Evolutionary conservation across 2,329 filamentous ascomycete genomes (phyloP), one percentile per base, ranked within the genome.

Genomic region (Plectosphaerella sp.): DNA sequence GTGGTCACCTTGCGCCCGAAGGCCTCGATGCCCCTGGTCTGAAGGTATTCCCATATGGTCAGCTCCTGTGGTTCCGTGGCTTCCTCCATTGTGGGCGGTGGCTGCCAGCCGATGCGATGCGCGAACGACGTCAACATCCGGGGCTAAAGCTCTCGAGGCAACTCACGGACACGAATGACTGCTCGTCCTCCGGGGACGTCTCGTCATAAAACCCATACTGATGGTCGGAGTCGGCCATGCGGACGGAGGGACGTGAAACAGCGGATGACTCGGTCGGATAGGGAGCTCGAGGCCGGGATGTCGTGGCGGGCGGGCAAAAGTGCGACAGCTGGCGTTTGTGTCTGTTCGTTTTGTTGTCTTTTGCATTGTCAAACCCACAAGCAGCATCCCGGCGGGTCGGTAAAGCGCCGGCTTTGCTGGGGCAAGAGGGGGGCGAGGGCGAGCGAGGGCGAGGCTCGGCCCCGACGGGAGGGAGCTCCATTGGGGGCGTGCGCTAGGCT

Each of bases 1-100:
- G 91, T 91, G 28, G 92, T 94, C 57, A 97, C 91, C 73, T 97
- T 99, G 66, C 93, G 86, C 60, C 91, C 85, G 71, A 99, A 97
- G 51, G 90, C 89, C 73, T 97, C 92, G 62, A 97, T 76, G 58
- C 94, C 89, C 62, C 91, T 88, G 51, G 90, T 85, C 91, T 96
- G 63, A 48, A 47, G 57, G 52, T 57, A 53, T 16, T 39, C 16
- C 25, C 16, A 35, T 47, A 50, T 52, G 53, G 51, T 63, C 56
- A 62, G 57, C 47, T 24, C 47, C 42, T 20, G 39, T 16, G 45
- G 42, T 14, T 16, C 36, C 12, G 36, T 39, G n/a, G 3, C 36
- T 14, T 39, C n/a, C 4, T 12, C n/a, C 12, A 39, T 20, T n/a
- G 37, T 41, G 18, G 15, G 37, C 37, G 18, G 37, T 41, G 18